Evolutionary conservation across 495 filamentous ascomycete genomes (phyloP).

Genomic region (Aspergillus egyptiacus): DNA sequence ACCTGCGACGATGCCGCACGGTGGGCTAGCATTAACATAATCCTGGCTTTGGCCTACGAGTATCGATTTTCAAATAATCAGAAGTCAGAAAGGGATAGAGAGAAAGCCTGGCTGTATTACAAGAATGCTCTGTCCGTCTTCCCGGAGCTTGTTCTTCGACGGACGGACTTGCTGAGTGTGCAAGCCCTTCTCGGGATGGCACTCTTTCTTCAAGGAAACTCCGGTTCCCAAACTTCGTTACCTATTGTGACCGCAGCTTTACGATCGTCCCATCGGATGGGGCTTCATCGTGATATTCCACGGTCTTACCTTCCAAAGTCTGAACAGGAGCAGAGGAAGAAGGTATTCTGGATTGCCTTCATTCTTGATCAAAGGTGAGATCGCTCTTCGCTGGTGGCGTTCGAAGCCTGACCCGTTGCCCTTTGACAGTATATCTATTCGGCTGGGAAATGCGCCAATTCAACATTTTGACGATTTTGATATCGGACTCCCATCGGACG

Average conservation of each 20-base stretch:
- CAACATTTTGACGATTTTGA: slow-evolving; percentile 97
- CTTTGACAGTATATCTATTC: slow-evolving; percentile 61
- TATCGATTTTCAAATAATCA: slow-evolving; percentile 84
- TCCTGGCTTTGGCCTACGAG: slow-evolving; percentile 81
- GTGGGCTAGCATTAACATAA: slow-evolving; percentile 94
- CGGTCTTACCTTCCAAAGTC: slow-evolving; percentile 75
- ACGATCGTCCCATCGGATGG: slow-evolving; percentile 82
- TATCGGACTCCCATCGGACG: slow-evolving; percentile 79
- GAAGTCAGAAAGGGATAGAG: slow-evolving; percentile 77
- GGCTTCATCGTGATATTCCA: slow-evolving; percentile 83
- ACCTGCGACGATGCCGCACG: slow-evolving; percentile 91
- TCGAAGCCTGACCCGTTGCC: not conserved
- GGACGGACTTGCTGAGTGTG: slow-evolving; percentile 88
- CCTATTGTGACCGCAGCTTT: slow-evolving; percentile 89
- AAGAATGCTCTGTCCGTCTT: slow-evolving; percentile 93
- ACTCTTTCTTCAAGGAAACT: slow-evolving; percentile 88
- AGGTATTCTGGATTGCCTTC: slow-evolving; percentile 94
- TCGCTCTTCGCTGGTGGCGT: not conserved
- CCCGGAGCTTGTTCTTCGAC: slow-evolving; percentile 83
- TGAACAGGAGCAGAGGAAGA: slow-evolving; percentile 87
- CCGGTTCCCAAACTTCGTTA: slow-evolving; percentile 84
- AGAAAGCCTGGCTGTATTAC: slow-evolving; percentile 85
- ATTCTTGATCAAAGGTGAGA: slow-evolving; percentile 81
- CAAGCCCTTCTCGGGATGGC: slow-evolving; percentile 94
- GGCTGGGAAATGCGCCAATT: slow-evolving; percentile 78